phyloP scores from a whole-genome alignment of 2,329 filamentous ascomycete genomes.

The Xylariaceae sp. region DNA sequence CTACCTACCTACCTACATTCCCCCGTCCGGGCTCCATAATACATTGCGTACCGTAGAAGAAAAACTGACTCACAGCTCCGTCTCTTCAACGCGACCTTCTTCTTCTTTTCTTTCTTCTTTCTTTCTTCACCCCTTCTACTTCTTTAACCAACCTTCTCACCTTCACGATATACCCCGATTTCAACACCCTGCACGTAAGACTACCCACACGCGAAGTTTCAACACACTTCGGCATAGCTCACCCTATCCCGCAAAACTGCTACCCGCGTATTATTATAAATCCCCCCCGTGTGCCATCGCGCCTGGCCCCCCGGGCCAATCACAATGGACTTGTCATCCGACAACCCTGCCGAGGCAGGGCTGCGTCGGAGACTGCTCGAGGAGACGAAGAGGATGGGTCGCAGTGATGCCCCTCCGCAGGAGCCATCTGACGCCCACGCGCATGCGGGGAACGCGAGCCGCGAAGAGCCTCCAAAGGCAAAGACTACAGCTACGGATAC shows the following conservation, averaged over 20 bases:
- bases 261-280: not conserved
- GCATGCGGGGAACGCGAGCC: not conserved
- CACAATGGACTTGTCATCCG: constrained; percentile 21
- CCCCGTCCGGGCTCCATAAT: not conserved
- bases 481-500: not conserved
- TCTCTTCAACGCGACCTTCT: not conserved
- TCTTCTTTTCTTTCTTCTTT: not conserved
- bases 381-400: constrained; percentile 6
- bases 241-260: not conserved
- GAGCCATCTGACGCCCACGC: constrained; percentile 18
- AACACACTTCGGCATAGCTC: constrained; percentile 21
- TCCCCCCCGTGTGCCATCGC: not conserved
- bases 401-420: constrained; percentile 12
- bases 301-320: constrained; percentile 11
- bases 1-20: too few relatives aligned
- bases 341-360: constrained; percentile 23
- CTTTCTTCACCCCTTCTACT: not conserved
- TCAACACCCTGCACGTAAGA: constrained; percentile 15
- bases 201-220: constrained; percentile 23
- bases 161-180: not conserved
- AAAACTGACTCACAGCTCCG: not conserved
- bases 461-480: constrained; percentile 11
- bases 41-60: not conserved
- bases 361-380: constrained; percentile 28
- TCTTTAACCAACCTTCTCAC: not conserved